A percentile compares a stretch with the other conserved stretches of the same genome.
Evolutionary conservation across 2,329 filamentous ascomycete genomes (phyloP).

Genomic region (Helicocarpus griseus): DNA sequence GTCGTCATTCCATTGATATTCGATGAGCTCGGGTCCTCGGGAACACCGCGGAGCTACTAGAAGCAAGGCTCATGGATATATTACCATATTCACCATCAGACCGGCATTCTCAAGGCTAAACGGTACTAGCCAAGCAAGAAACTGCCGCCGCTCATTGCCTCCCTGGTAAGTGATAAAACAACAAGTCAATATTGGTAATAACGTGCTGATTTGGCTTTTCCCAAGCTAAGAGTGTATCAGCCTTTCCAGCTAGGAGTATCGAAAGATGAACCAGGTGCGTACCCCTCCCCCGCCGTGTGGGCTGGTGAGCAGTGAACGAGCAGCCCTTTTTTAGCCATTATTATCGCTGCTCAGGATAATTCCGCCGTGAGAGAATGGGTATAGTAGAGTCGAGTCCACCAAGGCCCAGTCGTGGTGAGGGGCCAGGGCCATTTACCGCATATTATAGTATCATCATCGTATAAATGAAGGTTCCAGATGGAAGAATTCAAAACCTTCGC

Average conservation of each 20-base stretch:
- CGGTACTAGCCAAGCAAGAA: background rate
- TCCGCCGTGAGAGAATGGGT: background rate
- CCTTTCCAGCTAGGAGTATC: background rate
- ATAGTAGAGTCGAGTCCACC: background rate
- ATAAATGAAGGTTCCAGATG: background rate
- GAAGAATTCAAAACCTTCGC: constrained; percentile 1
- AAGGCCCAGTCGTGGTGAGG: background rate
- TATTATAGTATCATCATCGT: too few relatives aligned
- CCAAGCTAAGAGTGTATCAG: background rate
- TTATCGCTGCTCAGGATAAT: constrained; percentile 3
- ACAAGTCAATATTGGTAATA: too few relatives aligned
- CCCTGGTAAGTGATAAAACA: background rate
- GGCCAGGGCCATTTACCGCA: background rate
- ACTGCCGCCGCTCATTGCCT: background rate
- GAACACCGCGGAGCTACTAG: too few relatives aligned
- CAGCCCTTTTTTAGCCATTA: constrained; percentile 1
- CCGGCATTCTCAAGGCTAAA: background rate
- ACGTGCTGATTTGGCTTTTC: too few relatives aligned
- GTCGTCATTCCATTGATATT: background rate
- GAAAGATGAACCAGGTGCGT: background rate
- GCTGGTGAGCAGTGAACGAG: background rate
- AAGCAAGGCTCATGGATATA: too few relatives aligned
- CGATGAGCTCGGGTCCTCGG: too few relatives aligned
- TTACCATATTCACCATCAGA: too few relatives aligned
- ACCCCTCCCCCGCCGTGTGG: constrained; percentile 2